Conservation (phyloP, 768 basidiomycete species). For the Piloderma croceum region DNA sequence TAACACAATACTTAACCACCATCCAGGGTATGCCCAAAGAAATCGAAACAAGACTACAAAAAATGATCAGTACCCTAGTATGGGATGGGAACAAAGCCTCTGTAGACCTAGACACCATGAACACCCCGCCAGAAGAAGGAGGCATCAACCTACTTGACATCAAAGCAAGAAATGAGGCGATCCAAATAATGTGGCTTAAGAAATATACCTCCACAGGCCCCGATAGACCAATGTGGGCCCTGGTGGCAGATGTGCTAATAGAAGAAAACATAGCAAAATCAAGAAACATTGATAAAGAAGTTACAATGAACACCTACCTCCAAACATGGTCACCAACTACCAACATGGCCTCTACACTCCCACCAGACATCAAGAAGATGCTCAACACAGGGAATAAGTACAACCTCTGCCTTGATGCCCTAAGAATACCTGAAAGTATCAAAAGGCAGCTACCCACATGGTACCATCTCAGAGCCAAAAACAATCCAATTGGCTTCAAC, state of each 20-base stretch:
- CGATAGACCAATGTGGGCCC: conserved; percentile 3
- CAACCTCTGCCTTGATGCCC: not conserved
- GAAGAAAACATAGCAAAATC: not conserved
- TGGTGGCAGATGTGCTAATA: conserved; percentile 1
- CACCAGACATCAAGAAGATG: not conserved
- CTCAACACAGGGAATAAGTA: conserved; percentile 4
- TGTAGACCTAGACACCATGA: not conserved
- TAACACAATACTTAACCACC: conserved; percentile 25
- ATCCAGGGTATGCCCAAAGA: conserved; percentile 27
- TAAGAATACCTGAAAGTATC: not conserved
- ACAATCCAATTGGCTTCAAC: not conserved
- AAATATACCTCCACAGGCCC: conserved; percentile 3
- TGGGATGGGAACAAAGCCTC: conserved; percentile 7
- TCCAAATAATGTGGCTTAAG: conserved; percentile 7
- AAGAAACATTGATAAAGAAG: rapidly evolving
- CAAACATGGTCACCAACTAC: conserved; percentile 3
- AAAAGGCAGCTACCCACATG: conserved; percentile 4
- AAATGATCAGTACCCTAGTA: conserved; percentile 14
- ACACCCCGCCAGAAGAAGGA: not conserved
- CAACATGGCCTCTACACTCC: conserved; percentile 11
- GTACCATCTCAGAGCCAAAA: conserved; percentile 6
- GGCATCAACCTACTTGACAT: conserved; percentile 10
- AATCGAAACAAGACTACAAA: conserved; percentile 9
- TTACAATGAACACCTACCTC: not conserved
- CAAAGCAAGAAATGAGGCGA: conserved; percentile 5